Base-by-base conservation (phyloP, 2,329 filamentous ascomycete genomes). In the Ophiostoma angusticollis region DNA sequence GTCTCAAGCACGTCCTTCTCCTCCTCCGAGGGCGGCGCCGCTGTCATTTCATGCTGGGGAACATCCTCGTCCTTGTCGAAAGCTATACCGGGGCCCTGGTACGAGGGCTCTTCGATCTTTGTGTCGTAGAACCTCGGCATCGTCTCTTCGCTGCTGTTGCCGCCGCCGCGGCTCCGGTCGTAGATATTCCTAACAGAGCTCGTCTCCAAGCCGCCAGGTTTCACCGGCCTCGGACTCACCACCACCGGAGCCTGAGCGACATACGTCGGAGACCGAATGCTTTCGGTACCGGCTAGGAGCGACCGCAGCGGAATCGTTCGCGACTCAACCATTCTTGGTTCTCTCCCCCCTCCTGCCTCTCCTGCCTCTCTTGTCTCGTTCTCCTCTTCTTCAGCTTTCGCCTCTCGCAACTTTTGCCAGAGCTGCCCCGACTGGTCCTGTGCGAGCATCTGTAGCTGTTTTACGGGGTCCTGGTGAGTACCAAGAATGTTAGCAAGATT, bases 381-480 rank as follows among this genome's bases (percentile, higher is more conserved):
- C 19, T 43, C 29, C 34, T 45, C 43, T 36, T 35, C 37, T 40
- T 31, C 17, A 14, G 37, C 30, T 31, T 38, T 45, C 40, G 34
- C 54, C 54, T 52, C 57, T 31, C 63, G 63, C 19, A 78, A 60
- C 53, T 62, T 72, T 52, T 65, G 60, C 41, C 74, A 60, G 49
- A 84, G 59, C 40, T 71, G 64, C 49, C 78, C 72, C 39, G 71
- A 74, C 59, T 84, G 79, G 51, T 75, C 69, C 53, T 68, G 66
- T 43, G 73, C 77, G 47, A 86, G 67, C 58, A 80, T 76, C 56
- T 81, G 75, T 50, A 87, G 72, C 59, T 78, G 77, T 45, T 63
- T 70, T 50, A 68, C 61, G 44, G 82, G 82, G 60, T 87, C 79
- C 80, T 84, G 68, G 48, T 62, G 51, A 51, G 54, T 50, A 45